Evolutionary conservation across 352 stramenopile species (phyloP).

Genomic region (Pythium myriotylum): DNA sequence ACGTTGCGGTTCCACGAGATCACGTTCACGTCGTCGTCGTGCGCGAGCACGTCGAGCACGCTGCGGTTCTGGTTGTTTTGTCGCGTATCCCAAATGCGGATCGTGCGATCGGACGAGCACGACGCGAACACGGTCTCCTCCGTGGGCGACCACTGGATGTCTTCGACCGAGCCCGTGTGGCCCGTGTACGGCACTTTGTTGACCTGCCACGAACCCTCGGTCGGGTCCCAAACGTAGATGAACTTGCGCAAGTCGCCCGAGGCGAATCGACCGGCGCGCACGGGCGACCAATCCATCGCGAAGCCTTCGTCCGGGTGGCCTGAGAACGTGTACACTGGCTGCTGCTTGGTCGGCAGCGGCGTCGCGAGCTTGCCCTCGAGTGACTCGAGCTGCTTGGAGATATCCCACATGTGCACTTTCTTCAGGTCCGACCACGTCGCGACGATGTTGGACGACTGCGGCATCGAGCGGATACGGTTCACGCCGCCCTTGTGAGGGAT

Average conservation of each 20-base stretch:
- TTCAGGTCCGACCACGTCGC: conserved; percentile 96
- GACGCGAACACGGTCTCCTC: conserved; percentile 97
- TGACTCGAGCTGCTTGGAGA: conserved; percentile 89
- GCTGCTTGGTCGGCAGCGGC: conserved; percentile 57
- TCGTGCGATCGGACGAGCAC: conserved; percentile 92
- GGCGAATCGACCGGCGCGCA: conserved; percentile 88
- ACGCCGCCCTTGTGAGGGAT: conserved; percentile 96
- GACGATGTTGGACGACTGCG: conserved; percentile 96
- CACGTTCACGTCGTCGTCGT: conserved; percentile 98
- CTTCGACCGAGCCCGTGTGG: conserved; percentile 95
- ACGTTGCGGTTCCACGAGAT: conserved; percentile 99
- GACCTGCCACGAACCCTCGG: conserved; percentile 75
- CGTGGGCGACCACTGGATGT: conserved; percentile 98
- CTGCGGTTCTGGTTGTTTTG: conserved; percentile 80
- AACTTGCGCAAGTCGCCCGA: conserved; percentile 97
- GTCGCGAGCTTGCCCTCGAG: conserved; percentile 79
- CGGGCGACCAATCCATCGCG: conserved; percentile 97
- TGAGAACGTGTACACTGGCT: conserved; percentile 92
- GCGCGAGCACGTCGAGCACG: conserved; percentile 94
- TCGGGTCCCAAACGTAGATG: conserved; percentile 95
- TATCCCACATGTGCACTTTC: conserved; percentile 96
- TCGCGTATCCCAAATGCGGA: conserved; percentile 98
- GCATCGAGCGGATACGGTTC: conserved; percentile 96
- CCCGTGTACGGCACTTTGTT: conserved; percentile 92
- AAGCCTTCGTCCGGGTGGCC: conserved; percentile 97